A percentile compares a stretch with the other conserved stretches of the same genome.
phyloP scores from a whole-genome alignment of 441 rosid genomes.

The Corymbia calophylla region DNA sequence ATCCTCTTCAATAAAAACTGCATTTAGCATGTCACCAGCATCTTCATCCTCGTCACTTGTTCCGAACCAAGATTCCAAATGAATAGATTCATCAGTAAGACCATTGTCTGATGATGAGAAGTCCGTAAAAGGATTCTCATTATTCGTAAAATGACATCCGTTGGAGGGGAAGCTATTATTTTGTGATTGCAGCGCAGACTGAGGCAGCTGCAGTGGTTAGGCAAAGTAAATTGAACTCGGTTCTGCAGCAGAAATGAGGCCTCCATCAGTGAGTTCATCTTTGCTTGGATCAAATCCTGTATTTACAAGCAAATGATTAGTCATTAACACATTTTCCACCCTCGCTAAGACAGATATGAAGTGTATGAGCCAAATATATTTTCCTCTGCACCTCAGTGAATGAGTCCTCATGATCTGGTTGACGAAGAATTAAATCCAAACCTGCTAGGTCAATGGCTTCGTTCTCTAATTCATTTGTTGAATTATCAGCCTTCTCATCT shows the following conservation, averaged over 20 bases:
- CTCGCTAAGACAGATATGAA: neutral
- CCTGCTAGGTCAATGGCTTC: neutral
- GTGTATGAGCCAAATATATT: neutral
- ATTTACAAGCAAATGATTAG: neutral
- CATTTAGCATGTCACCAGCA: neutral
- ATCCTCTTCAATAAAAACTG: neutral
- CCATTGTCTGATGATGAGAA: neutral
- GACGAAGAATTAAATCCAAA: neutral
- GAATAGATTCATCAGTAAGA: too few relatives aligned
- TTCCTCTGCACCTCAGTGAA: neutral
- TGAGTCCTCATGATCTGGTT: neutral
- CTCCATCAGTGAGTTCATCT: neutral
- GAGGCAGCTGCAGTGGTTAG: neutral
- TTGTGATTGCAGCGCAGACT: neutral
- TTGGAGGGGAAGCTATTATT: neutral
- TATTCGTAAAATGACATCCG: neutral
- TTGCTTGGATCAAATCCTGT: neutral
- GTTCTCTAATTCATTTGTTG: neutral
- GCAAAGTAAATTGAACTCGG: neutral
- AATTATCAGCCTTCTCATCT: neutral
- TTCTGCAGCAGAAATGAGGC: neutral
- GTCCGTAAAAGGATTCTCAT: neutral
- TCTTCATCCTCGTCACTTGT: neutral
- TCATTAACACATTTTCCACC: neutral
- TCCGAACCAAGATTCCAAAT: neutral